phyloP scores from a whole-genome alignment of 257 asterid genomes.

The Ilex aquifolium region DNA sequence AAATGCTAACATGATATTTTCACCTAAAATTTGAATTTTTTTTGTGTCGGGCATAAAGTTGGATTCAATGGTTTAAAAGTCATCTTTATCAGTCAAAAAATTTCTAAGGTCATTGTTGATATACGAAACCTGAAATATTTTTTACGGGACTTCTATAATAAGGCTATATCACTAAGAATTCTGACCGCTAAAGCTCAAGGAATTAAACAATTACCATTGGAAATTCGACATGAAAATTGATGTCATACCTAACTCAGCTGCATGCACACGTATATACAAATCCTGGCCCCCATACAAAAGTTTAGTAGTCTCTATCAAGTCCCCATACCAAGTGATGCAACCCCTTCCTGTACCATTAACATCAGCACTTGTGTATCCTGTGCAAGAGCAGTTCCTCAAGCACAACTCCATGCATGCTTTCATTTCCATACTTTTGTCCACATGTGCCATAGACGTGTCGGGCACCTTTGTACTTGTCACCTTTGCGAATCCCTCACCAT shows the following conservation, averaged over 20 bases:
- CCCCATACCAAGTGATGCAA: slow-evolving; percentile 36
- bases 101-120: not conserved
- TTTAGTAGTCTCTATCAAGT: not conserved
- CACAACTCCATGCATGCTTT: too few relatives aligned
- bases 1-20: too few relatives aligned
- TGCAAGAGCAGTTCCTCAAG: too few relatives aligned
- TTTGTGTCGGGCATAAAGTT: not conserved
- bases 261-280: too few relatives aligned
- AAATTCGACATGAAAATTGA: not conserved
- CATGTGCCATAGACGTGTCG: slow-evolving; percentile 11
- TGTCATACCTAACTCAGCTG: too few relatives aligned
- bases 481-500: slow-evolving; percentile 17
- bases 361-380: slow-evolving; percentile 7
- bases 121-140: not conserved
- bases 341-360: slow-evolving; percentile 29
- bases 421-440: too few relatives aligned
- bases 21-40: not conserved
- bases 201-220: not conserved
- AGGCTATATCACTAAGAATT: too few relatives aligned
- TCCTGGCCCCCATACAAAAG: too few relatives aligned
- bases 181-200: too few relatives aligned
- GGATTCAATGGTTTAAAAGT: not conserved
- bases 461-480: slow-evolving; percentile 24
- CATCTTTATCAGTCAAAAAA: too few relatives aligned
- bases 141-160: too few relatives aligned